These are phyloP conservation scores for Pleurotus ostreatus DNA, from an alignment of 768 basidiomycete genomes.

Conservation along the genomic window DNA sequence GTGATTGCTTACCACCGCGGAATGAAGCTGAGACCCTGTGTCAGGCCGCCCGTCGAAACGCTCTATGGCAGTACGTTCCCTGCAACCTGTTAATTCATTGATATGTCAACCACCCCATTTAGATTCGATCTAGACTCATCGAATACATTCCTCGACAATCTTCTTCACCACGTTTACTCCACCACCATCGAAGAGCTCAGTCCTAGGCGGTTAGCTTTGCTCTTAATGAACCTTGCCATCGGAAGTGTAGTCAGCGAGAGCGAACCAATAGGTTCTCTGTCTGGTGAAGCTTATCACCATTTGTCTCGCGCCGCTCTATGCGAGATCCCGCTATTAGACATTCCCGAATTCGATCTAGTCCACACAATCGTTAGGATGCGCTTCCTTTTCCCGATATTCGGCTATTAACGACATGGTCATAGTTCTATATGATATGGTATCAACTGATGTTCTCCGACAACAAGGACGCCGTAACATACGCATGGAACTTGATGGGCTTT, in stretches of 20 bases:
- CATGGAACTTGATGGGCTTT: constrained; percentile 76
- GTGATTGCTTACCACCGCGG: constrained; percentile 57
- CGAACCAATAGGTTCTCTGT: constrained; percentile 48
- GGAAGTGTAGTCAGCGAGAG: constrained; percentile 66
- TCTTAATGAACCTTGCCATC: constrained; percentile 71
- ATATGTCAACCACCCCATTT: not conserved
- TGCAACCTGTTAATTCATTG: too few relatives aligned
- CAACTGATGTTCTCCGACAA: constrained; percentile 72
- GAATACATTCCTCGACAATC: constrained; percentile 65
- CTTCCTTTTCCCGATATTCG: constrained; percentile 6
- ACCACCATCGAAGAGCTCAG: constrained; percentile 56
- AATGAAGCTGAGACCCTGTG: constrained; percentile 57
- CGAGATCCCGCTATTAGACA: constrained; percentile 72
- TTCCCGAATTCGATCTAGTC: constrained; percentile 69
- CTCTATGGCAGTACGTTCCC: constrained; percentile 65
- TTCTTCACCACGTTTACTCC: constrained; percentile 64
- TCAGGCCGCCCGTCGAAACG: constrained; percentile 60
- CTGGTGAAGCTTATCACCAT: constrained; percentile 64
- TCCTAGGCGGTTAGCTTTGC: constrained; percentile 61
- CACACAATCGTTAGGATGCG: constrained; percentile 51
- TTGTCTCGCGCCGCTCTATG: constrained; percentile 65
- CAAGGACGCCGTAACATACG: constrained; percentile 67
- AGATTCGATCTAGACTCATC: constrained; percentile 70
- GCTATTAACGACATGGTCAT: constrained; percentile 2
- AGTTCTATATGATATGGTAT: constrained; percentile 73